A percentile compares a stretch with the other conserved stretches of the same genome.
phyloP scores from a whole-genome alignment of 2,329 filamentous ascomycete genomes.

The Neofusicoccum kwambonambiense region DNA sequence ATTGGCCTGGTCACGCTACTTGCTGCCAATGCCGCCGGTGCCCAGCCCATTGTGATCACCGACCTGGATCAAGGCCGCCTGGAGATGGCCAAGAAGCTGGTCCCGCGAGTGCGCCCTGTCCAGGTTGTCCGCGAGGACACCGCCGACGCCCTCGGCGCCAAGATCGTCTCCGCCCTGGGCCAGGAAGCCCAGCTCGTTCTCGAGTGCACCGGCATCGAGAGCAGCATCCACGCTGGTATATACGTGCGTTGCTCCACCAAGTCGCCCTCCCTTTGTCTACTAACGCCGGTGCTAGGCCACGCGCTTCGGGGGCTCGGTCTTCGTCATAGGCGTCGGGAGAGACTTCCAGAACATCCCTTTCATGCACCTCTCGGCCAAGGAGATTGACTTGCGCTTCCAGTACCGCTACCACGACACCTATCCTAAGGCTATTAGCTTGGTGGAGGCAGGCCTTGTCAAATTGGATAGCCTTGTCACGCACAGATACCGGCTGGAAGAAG shows the following conservation, averaged over 20 bases:
- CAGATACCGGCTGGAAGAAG: constrained; percentile 37
- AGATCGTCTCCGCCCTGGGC: neutral
- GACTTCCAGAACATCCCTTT: constrained; percentile 39
- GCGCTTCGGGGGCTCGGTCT: constrained; percentile 67
- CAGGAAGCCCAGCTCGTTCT: constrained; percentile 67
- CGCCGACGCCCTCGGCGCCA: constrained; percentile 32
- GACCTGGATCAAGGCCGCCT: constrained; percentile 59
- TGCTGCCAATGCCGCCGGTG: constrained; percentile 54
- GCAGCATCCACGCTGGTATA: constrained; percentile 70
- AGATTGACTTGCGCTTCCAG: constrained; percentile 42
- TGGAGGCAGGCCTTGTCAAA: constrained; percentile 38
- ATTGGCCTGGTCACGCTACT: constrained; percentile 60
- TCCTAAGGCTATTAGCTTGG: constrained; percentile 43
- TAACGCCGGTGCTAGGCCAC: constrained; percentile 46
- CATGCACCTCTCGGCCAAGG: constrained; percentile 37
- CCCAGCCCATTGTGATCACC: constrained; percentile 57
- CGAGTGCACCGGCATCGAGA: constrained; percentile 74
- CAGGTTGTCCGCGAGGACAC: constrained; percentile 24
- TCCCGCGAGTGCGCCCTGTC: constrained; percentile 42
- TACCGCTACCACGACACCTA: constrained; percentile 43
- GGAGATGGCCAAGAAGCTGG: constrained; percentile 50
- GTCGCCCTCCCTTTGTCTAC: too few relatives aligned
- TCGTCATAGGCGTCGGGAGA: constrained; percentile 76
- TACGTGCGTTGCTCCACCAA: constrained; percentile 48
- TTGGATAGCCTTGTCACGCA: constrained; percentile 42